Evolutionary conservation across 2,329 filamentous ascomycete genomes (phyloP).

Genomic region (Apiospora sp.): DNA sequence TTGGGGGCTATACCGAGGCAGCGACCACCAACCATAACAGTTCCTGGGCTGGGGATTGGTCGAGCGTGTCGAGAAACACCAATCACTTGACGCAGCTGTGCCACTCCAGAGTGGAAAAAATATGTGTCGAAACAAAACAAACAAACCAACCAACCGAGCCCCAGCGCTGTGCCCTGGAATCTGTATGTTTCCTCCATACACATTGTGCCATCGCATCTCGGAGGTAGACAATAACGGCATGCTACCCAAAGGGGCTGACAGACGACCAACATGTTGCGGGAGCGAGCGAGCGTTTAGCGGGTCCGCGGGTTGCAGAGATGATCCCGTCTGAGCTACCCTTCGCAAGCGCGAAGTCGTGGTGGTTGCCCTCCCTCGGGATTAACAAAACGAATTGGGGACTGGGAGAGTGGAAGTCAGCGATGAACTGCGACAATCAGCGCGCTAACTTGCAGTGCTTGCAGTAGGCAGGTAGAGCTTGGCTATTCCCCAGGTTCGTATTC

Average conservation of each 20-base stretch:
- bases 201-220: not conserved
- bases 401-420: not conserved
- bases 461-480: too few species aligned
- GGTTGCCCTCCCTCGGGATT: not conserved
- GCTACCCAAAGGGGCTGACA: not conserved
- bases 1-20: not conserved
- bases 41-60: not conserved
- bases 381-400: not conserved
- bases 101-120: not conserved
- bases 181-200: not conserved
- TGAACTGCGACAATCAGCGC: not conserved
- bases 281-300: not conserved
- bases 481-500: not conserved
- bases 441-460: not conserved
- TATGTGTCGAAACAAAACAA: not conserved
- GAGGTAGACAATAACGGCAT: not conserved
- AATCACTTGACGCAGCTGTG: conserved; percentile 5
- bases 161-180: not conserved
- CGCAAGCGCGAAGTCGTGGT: not conserved
- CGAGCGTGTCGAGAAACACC: not conserved
- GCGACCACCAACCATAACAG: not conserved
- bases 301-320: not conserved
- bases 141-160: not conserved
- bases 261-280: not conserved
- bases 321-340: not conserved